Base-by-base conservation (phyloP, 345 rosid genomes). In the Camelina laxa region DNA sequence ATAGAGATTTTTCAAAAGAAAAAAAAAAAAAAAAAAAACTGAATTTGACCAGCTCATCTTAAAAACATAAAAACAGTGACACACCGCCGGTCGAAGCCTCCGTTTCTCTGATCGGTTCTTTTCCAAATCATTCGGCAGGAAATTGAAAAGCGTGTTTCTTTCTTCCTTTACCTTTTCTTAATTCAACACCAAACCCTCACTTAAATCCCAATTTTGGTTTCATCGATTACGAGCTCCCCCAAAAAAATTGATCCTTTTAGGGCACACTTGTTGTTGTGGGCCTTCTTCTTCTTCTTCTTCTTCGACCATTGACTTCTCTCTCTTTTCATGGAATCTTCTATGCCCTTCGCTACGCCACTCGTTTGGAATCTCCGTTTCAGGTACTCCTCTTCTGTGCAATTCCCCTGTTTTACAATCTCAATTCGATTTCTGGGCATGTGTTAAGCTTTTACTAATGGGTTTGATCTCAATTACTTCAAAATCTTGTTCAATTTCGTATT, bases 21-120 rank as follows among this genome's bases (percentile, higher is more conserved):
- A 31, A 31, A 31, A 6, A 31, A 31, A 31, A 33, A 7, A 33
- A 33, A 33, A 33, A 33, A 33, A 33, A 45, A 31, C 33, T 14
- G 27, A 54, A 14, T 41, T 24, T 41, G 27, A 69, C 14, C 65
- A 73, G 64, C 63, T 20, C 63, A 73, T 42, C 56, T 33, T 44
- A 36, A 72, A 27, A 27, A 27, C 0, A 0, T 5, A 27, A 27
- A 27, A 41, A 63, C 72, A 56, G 65, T 65, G 39, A 65, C 65
- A 65, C 65, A 74, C 50, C 78, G 72, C 78, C 66, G 78, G 72
- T 49, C 41, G 59, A 65, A 47, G 57, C 12, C 30, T 65, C 60
- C 67, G 61, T 49, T 24, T 30, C 4, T 10, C 27, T 67, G 73
- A 75, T 75, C 51, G 54, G 50, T 42, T 22, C 35, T 42, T 21